Conservation (phyloP, 2,329 filamentous ascomycete genomes). For the Neonectria ditissima region DNA sequence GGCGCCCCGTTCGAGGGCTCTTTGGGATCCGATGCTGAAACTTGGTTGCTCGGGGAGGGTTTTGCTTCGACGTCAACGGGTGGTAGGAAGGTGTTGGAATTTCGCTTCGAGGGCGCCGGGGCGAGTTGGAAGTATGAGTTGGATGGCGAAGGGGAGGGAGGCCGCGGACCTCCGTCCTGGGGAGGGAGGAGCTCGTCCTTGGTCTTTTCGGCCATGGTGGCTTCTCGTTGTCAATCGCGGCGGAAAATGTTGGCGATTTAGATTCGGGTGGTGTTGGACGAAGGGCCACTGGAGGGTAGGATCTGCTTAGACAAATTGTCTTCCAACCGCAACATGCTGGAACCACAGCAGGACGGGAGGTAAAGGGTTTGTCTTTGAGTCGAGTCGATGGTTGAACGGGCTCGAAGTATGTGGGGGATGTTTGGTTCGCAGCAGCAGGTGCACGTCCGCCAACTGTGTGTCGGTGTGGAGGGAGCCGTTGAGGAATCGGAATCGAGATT, state of each 20-base stretch:
- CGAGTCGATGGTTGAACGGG: constrained; percentile 5
- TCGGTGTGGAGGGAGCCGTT: constrained; percentile 8
- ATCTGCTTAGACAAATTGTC: constrained; percentile 31
- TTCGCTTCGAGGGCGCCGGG: constrained; percentile 31
- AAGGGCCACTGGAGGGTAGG: constrained; percentile 17
- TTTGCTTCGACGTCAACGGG: constrained; percentile 35
- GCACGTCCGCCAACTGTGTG: not conserved
- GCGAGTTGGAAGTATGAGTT: constrained; percentile 33
- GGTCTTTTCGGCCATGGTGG: constrained; percentile 39
- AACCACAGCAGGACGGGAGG: constrained; percentile 13
- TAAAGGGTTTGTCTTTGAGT: constrained; percentile 15
- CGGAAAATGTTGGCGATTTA: constrained; percentile 12
- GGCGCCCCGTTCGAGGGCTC: constrained; percentile 22
- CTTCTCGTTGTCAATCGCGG: constrained; percentile 27
- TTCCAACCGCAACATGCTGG: constrained; percentile 40
- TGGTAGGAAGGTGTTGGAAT: constrained; percentile 37
- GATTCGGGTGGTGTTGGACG: constrained; percentile 21
- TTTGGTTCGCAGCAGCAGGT: constrained; percentile 1
- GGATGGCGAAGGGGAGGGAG: constrained; percentile 34
- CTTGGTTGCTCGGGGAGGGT: constrained; percentile 7
- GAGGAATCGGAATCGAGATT: constrained; percentile 16
- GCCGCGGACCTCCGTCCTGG: constrained; percentile 34
- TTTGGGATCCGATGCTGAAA: constrained; percentile 30
- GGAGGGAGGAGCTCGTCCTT: constrained; percentile 39
- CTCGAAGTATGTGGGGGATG: not conserved